A percentile compares a stretch with the other conserved stretches of the same genome.
These are phyloP conservation scores for Rosa hybrid DNA, from an alignment of 331 rosid genomes.

Conservation along the genomic window DNA sequence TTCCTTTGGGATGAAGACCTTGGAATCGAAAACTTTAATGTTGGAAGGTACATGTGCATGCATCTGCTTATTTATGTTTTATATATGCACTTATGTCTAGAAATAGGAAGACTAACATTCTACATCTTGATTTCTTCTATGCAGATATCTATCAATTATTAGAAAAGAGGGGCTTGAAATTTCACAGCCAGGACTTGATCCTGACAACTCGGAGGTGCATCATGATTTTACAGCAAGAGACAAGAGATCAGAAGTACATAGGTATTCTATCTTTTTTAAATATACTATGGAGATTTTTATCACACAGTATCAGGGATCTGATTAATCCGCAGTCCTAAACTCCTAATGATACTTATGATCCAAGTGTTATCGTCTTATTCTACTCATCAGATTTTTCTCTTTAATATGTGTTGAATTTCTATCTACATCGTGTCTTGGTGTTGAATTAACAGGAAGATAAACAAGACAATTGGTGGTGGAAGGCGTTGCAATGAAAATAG, in stretches of 20 bases:
- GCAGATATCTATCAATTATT: slow-evolving; percentile 38
- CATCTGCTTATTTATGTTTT: not conserved
- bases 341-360: not conserved
- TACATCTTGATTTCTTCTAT: not conserved
- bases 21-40: slow-evolving; percentile 44
- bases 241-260: slow-evolving; percentile 32
- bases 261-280: slow-evolving; percentile 17
- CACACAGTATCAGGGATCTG: not conserved
- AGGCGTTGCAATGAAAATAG: slow-evolving; percentile 41
- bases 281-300: not conserved
- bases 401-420: not conserved
- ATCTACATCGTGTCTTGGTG: slow-evolving; percentile 1
- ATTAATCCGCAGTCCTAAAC: not conserved
- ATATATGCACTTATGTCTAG: not conserved
- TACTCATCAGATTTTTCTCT: not conserved
- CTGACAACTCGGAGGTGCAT: slow-evolving; percentile 37
- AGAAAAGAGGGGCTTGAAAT: slow-evolving; percentile 49
- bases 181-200: slow-evolving; percentile 53
- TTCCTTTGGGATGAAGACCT: slow-evolving; percentile 59
- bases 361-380: not conserved
- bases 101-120: not conserved
- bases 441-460: slow-evolving; percentile 34
- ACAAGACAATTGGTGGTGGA: slow-evolving; percentile 29
- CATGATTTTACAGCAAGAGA: slow-evolving; percentile 40
- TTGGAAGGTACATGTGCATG: slow-evolving; percentile 31